Evolutionary conservation across 371 early-diverging fungal genomes (phyloP).

Genomic region (Mortierella sp.): DNA sequence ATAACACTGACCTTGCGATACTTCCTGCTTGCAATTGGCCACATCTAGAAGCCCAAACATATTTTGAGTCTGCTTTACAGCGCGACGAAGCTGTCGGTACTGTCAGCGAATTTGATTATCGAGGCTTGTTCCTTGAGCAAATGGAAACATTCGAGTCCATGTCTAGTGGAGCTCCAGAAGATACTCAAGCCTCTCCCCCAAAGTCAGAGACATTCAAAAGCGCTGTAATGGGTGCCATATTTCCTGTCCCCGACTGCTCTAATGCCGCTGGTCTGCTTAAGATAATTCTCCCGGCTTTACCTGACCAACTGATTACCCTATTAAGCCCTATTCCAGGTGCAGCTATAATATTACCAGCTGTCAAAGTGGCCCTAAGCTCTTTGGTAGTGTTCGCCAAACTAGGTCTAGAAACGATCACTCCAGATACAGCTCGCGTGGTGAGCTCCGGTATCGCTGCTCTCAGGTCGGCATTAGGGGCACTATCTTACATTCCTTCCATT

Average conservation of each 20-base stretch:
- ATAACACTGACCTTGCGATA: background rate
- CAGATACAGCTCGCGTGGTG: background rate
- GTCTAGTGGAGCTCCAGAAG: background rate
- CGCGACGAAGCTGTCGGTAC: conserved; percentile 1
- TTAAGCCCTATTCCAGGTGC: background rate
- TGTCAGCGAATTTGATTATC: conserved; percentile 2
- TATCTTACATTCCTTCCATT: background rate
- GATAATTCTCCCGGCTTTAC: background rate
- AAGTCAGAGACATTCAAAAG: background rate
- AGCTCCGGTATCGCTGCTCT: background rate
- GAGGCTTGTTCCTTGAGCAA: background rate
- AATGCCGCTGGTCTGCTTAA: background rate
- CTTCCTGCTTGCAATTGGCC: background rate
- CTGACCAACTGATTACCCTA: background rate
- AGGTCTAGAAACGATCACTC: background rate
- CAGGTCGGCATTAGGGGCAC: background rate
- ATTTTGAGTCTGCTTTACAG: background rate
- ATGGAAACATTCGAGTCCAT: background rate
- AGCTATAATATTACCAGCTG: background rate
- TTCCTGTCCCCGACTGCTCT: background rate
- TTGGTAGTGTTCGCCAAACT: background rate
- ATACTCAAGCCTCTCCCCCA: background rate
- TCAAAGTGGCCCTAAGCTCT: background rate
- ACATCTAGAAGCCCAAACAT: background rate
- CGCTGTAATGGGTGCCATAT: background rate